Percentiles rank a stretch among this genome's conserved stretches.
Conservation (phyloP, 345 rosid species). For the Alliaria petiolata region DNA sequence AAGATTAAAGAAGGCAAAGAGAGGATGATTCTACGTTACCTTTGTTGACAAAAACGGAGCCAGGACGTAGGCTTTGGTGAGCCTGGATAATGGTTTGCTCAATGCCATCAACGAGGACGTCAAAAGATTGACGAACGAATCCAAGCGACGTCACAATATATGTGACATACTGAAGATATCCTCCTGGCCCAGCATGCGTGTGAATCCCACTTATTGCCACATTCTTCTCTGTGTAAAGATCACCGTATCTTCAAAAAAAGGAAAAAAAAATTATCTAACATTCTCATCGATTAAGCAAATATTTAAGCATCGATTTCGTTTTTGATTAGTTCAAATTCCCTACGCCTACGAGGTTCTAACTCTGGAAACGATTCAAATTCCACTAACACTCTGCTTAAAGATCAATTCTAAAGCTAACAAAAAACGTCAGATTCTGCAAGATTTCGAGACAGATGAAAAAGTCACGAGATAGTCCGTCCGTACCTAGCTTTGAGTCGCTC, state of each 20-base stretch:
- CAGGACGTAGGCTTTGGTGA: slow-evolving; percentile 83
- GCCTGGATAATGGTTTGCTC: slow-evolving; percentile 82
- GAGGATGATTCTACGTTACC: slow-evolving; percentile 39
- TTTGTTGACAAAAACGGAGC: slow-evolving; percentile 71
- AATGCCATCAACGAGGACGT: slow-evolving; percentile 87
- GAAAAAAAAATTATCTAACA: background rate
- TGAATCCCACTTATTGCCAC: slow-evolving; percentile 98
- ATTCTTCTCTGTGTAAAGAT: slow-evolving; percentile 82
- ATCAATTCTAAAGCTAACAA: slow-evolving; percentile 1
- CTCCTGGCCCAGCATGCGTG: slow-evolving; percentile 98
- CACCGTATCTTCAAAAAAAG: slow-evolving; percentile 67
- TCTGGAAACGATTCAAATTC: background rate
- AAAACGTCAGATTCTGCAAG: background rate
- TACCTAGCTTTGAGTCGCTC: slow-evolving; percentile 29
- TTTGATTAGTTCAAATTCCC: background rate
- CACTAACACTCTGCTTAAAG: background rate
- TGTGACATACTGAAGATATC: slow-evolving; percentile 93
- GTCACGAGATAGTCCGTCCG: too few relatives aligned
- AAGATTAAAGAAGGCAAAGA: background rate
- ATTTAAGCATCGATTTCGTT: background rate
- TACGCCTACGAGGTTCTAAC: background rate
- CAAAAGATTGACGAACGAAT: slow-evolving; percentile 92
- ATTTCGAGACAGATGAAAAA: too few relatives aligned
- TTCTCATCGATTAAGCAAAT: background rate
- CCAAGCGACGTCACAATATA: slow-evolving; percentile 88